Conservation (phyloP, 1,284 basidiomycete species). For the Athelia sp. region DNA sequence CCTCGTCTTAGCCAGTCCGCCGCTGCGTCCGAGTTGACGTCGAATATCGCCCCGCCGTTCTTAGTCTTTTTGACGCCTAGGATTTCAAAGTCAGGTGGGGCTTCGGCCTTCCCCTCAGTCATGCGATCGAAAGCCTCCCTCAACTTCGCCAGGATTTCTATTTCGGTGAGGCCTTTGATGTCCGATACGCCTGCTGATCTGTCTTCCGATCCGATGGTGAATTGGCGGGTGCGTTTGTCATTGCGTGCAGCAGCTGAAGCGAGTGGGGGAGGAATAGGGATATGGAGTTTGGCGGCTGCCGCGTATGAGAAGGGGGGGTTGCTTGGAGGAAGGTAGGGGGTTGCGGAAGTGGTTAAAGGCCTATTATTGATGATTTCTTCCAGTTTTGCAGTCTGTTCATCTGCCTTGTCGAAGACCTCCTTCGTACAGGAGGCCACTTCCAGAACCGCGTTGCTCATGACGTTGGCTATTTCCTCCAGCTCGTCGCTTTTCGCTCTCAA, state of each 20-base stretch:
- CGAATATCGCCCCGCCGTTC: conserved; percentile 4
- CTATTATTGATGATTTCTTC: background rate
- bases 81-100: background rate
- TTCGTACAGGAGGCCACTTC: no score
- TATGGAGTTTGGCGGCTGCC: no score
- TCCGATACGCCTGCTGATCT: no score
- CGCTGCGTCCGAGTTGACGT: conserved; percentile 3
- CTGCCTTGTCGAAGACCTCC: background rate
- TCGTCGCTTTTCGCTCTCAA: no score
- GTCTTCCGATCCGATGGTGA: no score
- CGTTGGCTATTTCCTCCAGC: no score
- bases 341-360: background rate
- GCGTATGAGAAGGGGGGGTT: background rate
- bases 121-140: background rate
- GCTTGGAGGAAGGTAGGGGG: background rate
- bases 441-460: no score
- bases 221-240: background rate
- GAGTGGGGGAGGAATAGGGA: background rate
- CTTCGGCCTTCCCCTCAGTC: background rate
- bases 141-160: background rate
- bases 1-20: conserved; percentile 3
- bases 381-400: background rate
- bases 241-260: no score
- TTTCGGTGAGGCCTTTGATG: background rate
- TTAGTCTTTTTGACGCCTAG: background rate